These are phyloP conservation scores for Durio zibethinus DNA, from an alignment of 345 rosid genomes.

Conservation along the genomic window DNA sequence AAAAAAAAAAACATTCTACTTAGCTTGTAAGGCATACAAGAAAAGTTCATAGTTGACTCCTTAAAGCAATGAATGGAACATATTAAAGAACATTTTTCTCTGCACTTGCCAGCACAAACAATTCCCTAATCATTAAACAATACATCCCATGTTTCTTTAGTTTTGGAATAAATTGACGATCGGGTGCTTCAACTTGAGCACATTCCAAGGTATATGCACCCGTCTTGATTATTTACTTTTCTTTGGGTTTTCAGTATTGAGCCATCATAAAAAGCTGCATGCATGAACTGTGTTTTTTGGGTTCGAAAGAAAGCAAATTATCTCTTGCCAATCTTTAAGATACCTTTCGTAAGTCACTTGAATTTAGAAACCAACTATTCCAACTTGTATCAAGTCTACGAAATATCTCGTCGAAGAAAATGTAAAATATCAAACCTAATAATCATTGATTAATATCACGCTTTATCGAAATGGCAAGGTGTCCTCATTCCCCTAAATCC, in stretches of 20 bases:
- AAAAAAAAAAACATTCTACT: not conserved
- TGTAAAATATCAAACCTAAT: not conserved
- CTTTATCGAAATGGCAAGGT: not conserved
- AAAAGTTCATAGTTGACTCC: not conserved
- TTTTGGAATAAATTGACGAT: slow-evolving; percentile 21
- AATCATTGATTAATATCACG: not conserved
- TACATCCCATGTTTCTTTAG: not conserved
- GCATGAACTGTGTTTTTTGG: not conserved
- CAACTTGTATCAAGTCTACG: slow-evolving; percentile 11
- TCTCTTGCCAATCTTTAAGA: not conserved
- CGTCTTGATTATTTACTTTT: not conserved
- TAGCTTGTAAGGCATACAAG: slow-evolving; percentile 12
- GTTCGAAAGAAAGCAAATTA: not conserved
- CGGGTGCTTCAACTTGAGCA: not conserved
- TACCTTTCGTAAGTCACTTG: slow-evolving; percentile 15
- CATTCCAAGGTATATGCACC: slow-evolving; percentile 2
- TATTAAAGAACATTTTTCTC: not conserved
- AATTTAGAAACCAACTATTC: slow-evolving; percentile 2
- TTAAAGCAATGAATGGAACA: not conserved
- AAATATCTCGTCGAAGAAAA: slow-evolving; percentile 9
- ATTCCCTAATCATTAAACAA: not conserved
- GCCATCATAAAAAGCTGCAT: not conserved
- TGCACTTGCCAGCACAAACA: not conserved
- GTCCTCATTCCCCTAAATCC: too few species aligned
- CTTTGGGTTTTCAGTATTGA: not conserved